These are phyloP conservation scores for Ampelomyces quisqualis DNA, from an alignment of 2,329 filamentous ascomycete genomes.

Conservation along the genomic window DNA sequence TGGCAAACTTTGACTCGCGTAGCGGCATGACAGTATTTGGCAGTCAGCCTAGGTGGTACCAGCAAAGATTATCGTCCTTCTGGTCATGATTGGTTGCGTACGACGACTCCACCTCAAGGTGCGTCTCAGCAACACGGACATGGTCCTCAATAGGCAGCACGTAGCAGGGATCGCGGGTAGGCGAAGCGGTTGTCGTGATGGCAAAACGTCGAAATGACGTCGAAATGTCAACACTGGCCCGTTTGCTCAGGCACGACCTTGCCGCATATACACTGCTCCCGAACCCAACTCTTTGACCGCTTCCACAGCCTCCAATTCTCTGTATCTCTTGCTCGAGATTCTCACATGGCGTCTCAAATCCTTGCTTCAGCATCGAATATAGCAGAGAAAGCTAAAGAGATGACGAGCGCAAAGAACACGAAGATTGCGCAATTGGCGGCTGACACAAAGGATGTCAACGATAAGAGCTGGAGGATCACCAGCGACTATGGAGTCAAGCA, in stretches of 20 bases:
- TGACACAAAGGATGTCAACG: slow-evolving; percentile 60
- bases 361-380: slow-evolving; percentile 21
- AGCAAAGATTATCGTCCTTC: slow-evolving; percentile 12
- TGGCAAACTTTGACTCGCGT: slow-evolving; percentile 26
- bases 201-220: slow-evolving; percentile 6
- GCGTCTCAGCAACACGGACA: slow-evolving; percentile 12
- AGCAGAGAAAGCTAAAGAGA: slow-evolving; percentile 37
- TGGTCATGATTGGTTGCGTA: slow-evolving; percentile 14
- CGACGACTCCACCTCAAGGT: slow-evolving; percentile 6
- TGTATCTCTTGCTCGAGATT: background rate
- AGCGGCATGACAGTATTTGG: slow-evolving; percentile 20
- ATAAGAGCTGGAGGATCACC: slow-evolving; percentile 62
- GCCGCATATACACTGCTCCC: too few relatives aligned
- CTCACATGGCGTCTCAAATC: slow-evolving; percentile 36
- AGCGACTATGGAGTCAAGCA: slow-evolving; percentile 77
- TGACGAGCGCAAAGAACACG: slow-evolving; percentile 39
- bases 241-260: background rate
- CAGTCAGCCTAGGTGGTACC: slow-evolving; percentile 15
- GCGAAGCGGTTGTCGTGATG: background rate
- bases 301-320: background rate
- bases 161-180: slow-evolving; percentile 7
- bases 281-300: background rate
- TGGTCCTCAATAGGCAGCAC: slow-evolving; percentile 11
- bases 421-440: slow-evolving; percentile 64
- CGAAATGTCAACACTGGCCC: slow-evolving; percentile 15